Evolutionary conservation across 1,284 basidiomycete species (phyloP).

Genomic region (Rhodotorula mucilaginosa): DNA sequence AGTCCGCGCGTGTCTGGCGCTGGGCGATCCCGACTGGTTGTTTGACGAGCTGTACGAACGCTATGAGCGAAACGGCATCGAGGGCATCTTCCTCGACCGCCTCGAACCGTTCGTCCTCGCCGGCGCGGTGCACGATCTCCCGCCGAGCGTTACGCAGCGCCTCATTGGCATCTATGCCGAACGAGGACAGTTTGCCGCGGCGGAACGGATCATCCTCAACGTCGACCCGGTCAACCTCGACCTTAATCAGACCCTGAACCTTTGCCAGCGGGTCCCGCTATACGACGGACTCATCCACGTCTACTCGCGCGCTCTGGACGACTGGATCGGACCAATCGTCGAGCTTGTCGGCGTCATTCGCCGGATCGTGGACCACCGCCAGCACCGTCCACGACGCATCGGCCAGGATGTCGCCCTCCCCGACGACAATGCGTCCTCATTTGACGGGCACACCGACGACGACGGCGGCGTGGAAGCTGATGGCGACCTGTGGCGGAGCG

Average conservation of each 20-base stretch:
- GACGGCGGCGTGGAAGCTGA: background rate
- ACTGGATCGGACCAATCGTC: constrained; percentile 85
- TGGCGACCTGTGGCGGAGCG: constrained; percentile 3
- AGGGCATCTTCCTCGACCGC: constrained; percentile 79
- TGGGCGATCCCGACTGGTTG: constrained; percentile 77
- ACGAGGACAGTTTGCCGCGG: constrained; percentile 67
- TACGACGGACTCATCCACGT: constrained; percentile 96
- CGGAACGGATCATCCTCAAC: constrained; percentile 91
- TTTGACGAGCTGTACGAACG: constrained; percentile 90
- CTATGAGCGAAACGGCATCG: constrained; percentile 80
- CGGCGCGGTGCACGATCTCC: constrained; percentile 67
- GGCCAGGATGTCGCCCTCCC: constrained; percentile 33
- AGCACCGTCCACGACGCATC: constrained; percentile 47
- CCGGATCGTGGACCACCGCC: constrained; percentile 58
- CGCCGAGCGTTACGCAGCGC: constrained; percentile 78
- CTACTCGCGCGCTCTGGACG: constrained; percentile 80
- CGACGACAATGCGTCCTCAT: constrained; percentile 33
- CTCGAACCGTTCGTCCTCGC: constrained; percentile 82
- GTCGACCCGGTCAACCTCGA: constrained; percentile 88
- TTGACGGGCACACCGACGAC: constrained; percentile 46
- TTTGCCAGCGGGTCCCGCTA: constrained; percentile 77
- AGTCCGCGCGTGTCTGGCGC: constrained; percentile 74
- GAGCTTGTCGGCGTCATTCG: constrained; percentile 76
- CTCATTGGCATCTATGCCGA: constrained; percentile 76
- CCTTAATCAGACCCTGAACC: constrained; percentile 82